Base-by-base conservation (phyloP, 441 rosid species). In the Gossypium schwendimanii region DNA sequence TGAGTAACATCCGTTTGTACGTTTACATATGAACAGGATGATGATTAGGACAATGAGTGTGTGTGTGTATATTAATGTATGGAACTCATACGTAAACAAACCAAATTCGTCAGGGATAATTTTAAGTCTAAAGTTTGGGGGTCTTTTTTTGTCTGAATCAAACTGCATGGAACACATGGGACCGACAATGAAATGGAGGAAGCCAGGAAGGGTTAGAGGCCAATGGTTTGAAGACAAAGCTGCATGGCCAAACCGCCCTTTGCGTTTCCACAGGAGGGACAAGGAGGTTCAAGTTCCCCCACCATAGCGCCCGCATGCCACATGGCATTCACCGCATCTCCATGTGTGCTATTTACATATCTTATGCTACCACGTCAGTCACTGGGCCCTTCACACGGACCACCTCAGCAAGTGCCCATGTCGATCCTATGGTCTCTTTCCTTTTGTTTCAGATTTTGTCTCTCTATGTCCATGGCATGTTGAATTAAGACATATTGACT, bases 191-290 rank as follows among this genome's bases (percentile, higher is more conserved):
- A 77, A 66, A 59, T 78, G 86, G 82, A 61, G 31, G 61, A 6
- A 36, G 41, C 41, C 41, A 7, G 41, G 49, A 12, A 44, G 33
- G 39, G 73, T 57, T 67, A 65, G 70, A 10, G 24, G 71, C 58
- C 59, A 15, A 10, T 31, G 65, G 26, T 9, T 53, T 18, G 58
- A 85, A 55, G 87, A 86, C 92, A 86, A 63, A 14, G 78, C 14
- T 44, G 78, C 87, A 82, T 84, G 92, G 80, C 79, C 60, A 44
- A 78, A 77, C 81, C 84, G 66, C 68, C 76, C 6, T 66, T 18
- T 78, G 81, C 71, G 39, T 62, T 81, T 63, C 57, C 73, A 6
- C 20, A 26, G 15, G 18, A 44, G 54, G 72, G 58, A 53, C 81
- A 78, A 60, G 33, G 70, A 60, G 66, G 74, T 52, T 20, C 66